These are phyloP conservation scores for Boletus rubroflammeus DNA, from an alignment of 768 basidiomycete genomes.

Conservation along the genomic window DNA sequence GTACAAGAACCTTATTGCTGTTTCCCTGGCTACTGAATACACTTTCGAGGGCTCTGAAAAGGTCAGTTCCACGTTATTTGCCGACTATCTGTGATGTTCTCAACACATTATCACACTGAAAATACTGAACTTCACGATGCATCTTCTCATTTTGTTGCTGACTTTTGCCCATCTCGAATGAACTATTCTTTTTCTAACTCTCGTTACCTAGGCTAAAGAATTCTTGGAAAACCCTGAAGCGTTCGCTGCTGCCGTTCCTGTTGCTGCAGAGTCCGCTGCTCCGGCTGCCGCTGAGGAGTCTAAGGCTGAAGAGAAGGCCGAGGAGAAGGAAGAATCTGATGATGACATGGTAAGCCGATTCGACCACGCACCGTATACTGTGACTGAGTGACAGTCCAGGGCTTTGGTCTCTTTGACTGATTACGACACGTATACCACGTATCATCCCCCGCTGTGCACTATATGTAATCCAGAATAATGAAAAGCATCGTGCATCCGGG, in stretches of 20 bases:
- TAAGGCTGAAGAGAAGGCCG: slow-evolving; percentile 68
- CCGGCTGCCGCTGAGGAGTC: slow-evolving; percentile 57
- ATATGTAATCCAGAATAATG: slow-evolving; percentile 23
- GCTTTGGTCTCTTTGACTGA: slow-evolving; percentile 93
- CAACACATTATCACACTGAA: slow-evolving; percentile 64
- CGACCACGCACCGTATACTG: not conserved
- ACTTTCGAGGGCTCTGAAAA: slow-evolving; percentile 91
- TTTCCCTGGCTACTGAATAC: slow-evolving; percentile 90
- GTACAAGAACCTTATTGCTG: slow-evolving; percentile 96
- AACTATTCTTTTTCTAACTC: slow-evolving; percentile 2
- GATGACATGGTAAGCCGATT: slow-evolving; percentile 73
- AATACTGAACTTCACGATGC: slow-evolving; percentile 68
- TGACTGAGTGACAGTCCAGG: slow-evolving; percentile 41
- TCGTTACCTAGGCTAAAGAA: slow-evolving; percentile 72
- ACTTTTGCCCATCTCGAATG: slow-evolving; percentile 11
- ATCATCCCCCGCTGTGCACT: slow-evolving; percentile 8
- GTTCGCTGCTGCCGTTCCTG: slow-evolving; percentile 81
- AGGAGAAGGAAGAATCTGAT: slow-evolving; percentile 83
- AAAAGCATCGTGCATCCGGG: slow-evolving; percentile 9
- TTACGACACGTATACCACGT: slow-evolving; percentile 16
- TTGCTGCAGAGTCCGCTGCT: slow-evolving; percentile 46
- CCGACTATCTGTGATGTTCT: slow-evolving; percentile 22
- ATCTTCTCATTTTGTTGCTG: slow-evolving; percentile 26
- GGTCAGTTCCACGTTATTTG: slow-evolving; percentile 45
- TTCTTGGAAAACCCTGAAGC: slow-evolving; percentile 97